Conservation (phyloP, 257 asterid genomes). For the Fraxinus americana region DNA sequence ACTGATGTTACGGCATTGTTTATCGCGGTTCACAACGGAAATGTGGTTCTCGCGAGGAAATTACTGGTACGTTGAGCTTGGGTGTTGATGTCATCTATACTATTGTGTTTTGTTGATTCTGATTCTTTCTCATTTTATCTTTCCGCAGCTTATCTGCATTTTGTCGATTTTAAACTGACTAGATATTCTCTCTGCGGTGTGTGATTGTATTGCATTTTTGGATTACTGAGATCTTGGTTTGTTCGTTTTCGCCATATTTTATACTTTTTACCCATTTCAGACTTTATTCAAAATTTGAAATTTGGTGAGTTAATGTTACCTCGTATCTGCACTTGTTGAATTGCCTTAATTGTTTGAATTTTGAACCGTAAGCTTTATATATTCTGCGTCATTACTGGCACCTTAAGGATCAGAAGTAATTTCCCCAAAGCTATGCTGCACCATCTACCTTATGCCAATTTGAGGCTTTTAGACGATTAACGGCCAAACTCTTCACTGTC, state of each 20-base stretch:
- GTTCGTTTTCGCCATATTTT: constrained; percentile 4
- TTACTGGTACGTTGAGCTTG: constrained; percentile 51
- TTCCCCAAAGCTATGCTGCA: neutral
- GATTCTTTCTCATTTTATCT: neutral
- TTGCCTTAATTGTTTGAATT: constrained; percentile 11
- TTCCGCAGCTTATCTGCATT: neutral
- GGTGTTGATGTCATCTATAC: neutral
- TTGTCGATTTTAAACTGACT: neutral
- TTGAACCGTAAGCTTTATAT: constrained; percentile 5
- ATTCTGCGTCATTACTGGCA: constrained; percentile 11
- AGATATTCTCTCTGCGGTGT: neutral
- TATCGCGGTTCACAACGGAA: constrained; percentile 62
- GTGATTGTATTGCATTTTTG: constrained; percentile 13
- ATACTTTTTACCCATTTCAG: neutral
- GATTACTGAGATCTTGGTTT: constrained; percentile 13
- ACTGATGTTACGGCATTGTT: constrained; percentile 82
- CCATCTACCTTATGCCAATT: neutral
- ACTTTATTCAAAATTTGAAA: constrained; percentile 34
- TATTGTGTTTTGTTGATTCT: neutral
- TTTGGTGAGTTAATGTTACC: constrained; percentile 12
- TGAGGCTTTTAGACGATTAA: constrained; percentile 18
- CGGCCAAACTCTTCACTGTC: constrained; percentile 7
- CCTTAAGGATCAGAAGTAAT: neutral
- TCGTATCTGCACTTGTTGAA: neutral
- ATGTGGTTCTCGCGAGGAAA: constrained; percentile 51